phyloP scores from a whole-genome alignment of 225 moss, liverwort and hornwort species.

The Climacium dendroides region DNA sequence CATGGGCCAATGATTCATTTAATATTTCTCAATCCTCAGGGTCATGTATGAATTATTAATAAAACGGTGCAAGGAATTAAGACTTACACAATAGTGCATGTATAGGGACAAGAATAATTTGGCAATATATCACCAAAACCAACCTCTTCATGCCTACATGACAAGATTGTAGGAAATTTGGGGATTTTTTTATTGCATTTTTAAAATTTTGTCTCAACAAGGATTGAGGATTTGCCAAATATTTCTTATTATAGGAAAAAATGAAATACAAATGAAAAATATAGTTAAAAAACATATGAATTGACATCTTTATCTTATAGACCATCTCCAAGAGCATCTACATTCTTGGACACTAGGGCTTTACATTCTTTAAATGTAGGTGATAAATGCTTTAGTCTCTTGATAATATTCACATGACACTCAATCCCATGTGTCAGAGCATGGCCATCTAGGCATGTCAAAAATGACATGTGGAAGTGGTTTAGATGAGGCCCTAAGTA shows the following conservation, averaged over 20 bases:
- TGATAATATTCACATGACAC: background rate
- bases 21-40: too few relatives aligned
- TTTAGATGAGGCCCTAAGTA: too few relatives aligned
- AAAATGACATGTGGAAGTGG: too few relatives aligned
- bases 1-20: background rate
- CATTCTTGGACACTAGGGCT: rapidly evolving
- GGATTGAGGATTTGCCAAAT: background rate
- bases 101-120: too few relatives aligned
- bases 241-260: background rate
- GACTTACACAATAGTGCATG: too few relatives aligned
- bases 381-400: rapidly evolving
- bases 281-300: background rate
- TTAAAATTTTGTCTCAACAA: background rate
- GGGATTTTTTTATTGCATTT: background rate
- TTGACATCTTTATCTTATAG: background rate
- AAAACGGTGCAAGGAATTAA: background rate
- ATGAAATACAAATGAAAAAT: background rate
- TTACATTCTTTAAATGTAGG: background rate
- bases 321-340: background rate
- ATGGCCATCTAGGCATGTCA: too few relatives aligned
- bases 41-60: background rate
- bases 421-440: background rate
- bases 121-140: too few relatives aligned
- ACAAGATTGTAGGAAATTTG: background rate
- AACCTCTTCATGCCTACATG: rapidly evolving